Base-by-base conservation (phyloP, 331 rosid genomes). In the Cucumis variabilis region DNA sequence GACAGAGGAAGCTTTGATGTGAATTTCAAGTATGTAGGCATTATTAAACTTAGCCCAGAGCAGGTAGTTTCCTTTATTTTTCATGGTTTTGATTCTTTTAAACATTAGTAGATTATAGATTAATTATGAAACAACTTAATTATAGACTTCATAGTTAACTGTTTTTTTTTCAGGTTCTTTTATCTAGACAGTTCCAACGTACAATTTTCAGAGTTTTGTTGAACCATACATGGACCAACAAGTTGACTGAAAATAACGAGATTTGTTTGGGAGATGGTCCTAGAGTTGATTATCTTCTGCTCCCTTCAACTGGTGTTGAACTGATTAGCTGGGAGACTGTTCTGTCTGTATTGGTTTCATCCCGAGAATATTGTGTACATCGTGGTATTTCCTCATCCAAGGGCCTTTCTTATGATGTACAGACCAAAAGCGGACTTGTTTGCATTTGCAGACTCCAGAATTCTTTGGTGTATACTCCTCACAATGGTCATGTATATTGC, bases 401-500 rank as follows among this genome's bases (percentile, higher is more conserved):
- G 73, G 68, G 68, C 63, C 88, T 85, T 85, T 51, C 53, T 24
- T 33, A 28, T 46, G 48, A 19, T 1, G 71, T 94, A 75, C 70
- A 72, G 62, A 94, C 94, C 24, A 84, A 87, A 87, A 82, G 75
- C 24, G 97, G 95, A 68, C 80, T 24, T 9, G 88, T 90, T 68
- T 97, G 98, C 87, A 6, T 87, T 53, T 97, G 98, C 86, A 85
- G 87, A 91, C 90, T 97, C 2, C 48, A 44, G 68, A 91, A 91
- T 81, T 91, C 98, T 7, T 46, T 97, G 91, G 93, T 97, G 11
- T 94, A 17, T 88, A 93, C 97, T 62, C 98, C 98, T 67, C 99
- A 97, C 77, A 95, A 88, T 51, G 92, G 80, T 50, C 24, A 28
- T 58, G 70, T 90, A 27, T 97, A 97, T 89, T 89, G 90, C 88